These are phyloP conservation scores for Mycena rebaudengoi DNA, from an alignment of 768 basidiomycete genomes.

Conservation along the genomic window DNA sequence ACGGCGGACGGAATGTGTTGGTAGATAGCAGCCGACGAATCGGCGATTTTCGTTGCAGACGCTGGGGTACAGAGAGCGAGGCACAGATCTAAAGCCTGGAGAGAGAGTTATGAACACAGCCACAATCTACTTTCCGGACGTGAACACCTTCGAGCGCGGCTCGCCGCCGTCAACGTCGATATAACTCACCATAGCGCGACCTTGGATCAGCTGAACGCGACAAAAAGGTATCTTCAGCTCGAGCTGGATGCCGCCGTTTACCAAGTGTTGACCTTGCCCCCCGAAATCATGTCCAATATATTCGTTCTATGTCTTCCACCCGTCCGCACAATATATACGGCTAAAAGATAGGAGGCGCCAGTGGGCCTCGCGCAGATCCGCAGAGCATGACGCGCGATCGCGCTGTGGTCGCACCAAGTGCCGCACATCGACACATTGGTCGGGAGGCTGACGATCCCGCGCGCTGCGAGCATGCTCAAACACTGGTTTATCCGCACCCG, in stretches of 20 bases:
- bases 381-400: slow-evolving; percentile 5
- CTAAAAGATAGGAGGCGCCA: not conserved
- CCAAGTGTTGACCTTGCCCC: slow-evolving; percentile 8
- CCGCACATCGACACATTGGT: not conserved
- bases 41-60: no score
- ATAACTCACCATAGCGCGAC: no score
- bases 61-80: no score
- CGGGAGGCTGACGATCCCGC: no score
- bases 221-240: not conserved
- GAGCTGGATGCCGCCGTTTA: slow-evolving; percentile 12
- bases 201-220: no score
- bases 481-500: not conserved
- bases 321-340: not conserved
- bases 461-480: not conserved
- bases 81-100: no score
- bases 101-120: no score
- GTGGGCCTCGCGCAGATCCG: slow-evolving; percentile 6
- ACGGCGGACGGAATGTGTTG: no score
- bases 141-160: no score
- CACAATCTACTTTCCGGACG: no score
- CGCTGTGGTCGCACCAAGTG: slow-evolving; percentile 7
- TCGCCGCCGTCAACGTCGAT: no score
- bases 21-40: no score
- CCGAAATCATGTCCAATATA: slow-evolving; percentile 17
- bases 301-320: slow-evolving; percentile 5